A percentile compares a stretch with the other conserved stretches of the same genome.
These are phyloP conservation scores for Gigaspora rosea DNA, from an alignment of 192 early-diverging fungal genomes.

Conservation along the genomic window DNA sequence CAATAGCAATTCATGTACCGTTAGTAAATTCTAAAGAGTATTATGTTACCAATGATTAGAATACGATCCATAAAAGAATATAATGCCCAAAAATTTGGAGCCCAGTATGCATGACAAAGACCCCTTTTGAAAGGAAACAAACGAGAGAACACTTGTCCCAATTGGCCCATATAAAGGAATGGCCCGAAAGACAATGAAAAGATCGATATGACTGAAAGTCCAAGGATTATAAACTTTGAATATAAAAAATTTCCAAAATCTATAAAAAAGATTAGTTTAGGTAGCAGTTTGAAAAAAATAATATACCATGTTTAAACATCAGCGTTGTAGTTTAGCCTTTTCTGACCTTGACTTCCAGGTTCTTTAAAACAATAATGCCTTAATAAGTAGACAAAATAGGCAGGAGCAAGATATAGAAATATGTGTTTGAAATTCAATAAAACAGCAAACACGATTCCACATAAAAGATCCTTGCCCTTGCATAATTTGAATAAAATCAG, in stretches of 20 bases:
- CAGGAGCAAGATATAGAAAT: slow-evolving; percentile 87
- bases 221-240: slow-evolving; percentile 61
- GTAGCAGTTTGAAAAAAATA: not conserved
- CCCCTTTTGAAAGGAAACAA: slow-evolving; percentile 98
- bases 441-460: slow-evolving; percentile 79
- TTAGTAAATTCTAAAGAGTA: slow-evolving; percentile 31
- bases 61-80: slow-evolving; percentile 81
- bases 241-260: slow-evolving; percentile 34
- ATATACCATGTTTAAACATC: not conserved
- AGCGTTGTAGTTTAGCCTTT: not conserved
- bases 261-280: not conserved
- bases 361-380: slow-evolving; percentile 65
- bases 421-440: slow-evolving; percentile 98
- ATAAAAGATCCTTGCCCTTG: slow-evolving; percentile 61
- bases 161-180: slow-evolving; percentile 68
- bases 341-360: not conserved
- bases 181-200: slow-evolving; percentile 86
- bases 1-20: not conserved
- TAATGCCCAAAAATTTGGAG: slow-evolving; percentile 96
- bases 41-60: slow-evolving; percentile 55
- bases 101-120: slow-evolving; percentile 95
- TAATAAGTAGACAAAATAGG: slow-evolving; percentile 91
- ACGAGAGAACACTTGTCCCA: slow-evolving; percentile 75
- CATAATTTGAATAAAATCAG: not conserved
- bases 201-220: slow-evolving; percentile 60